Percentiles rank a stretch among this genome's conserved stretches.
phyloP scores from a whole-genome alignment of 495 filamentous ascomycete species.

The Penicillium cosmopolitanum region DNA sequence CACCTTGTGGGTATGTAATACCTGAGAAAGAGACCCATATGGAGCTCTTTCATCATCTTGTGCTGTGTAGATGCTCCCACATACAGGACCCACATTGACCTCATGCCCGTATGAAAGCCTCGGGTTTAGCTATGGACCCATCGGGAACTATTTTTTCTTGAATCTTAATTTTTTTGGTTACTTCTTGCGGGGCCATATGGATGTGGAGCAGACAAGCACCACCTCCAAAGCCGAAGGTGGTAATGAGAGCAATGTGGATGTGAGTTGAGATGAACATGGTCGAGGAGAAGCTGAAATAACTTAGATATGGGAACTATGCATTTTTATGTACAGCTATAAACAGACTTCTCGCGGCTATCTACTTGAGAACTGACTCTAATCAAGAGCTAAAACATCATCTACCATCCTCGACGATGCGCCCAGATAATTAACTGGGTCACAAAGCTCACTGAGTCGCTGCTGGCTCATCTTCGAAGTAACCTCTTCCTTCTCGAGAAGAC shows the following conservation, averaged over 20 bases:
- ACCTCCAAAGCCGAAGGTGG: not conserved
- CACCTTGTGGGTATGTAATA: not conserved
- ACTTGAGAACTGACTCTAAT: not conserved
- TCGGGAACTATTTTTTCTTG: slow-evolving; percentile 1
- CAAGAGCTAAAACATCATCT: slow-evolving; percentile 49
- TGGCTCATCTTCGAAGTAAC: slow-evolving; percentile 44
- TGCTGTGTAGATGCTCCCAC: slow-evolving; percentile 6
- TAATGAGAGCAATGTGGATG: not conserved
- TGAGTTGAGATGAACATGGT: not conserved
- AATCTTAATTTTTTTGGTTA: not conserved
- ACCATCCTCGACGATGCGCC: slow-evolving; percentile 53
- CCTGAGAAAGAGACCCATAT: slow-evolving; percentile 6
- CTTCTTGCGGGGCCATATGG: slow-evolving; percentile 18
- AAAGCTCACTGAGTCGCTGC: slow-evolving; percentile 42
- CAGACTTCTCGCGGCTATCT: no score
- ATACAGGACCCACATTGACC: slow-evolving; percentile 19
- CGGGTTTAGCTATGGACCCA: slow-evolving; percentile 6
- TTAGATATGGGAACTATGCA: no score
- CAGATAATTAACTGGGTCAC: slow-evolving; percentile 55
- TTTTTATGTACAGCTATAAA: no score
- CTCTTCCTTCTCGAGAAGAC: slow-evolving; percentile 40
- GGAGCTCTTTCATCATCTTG: slow-evolving; percentile 5
- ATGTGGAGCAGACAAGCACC: slow-evolving; percentile 16
- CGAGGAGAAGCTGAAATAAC: not conserved
- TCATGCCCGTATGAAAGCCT: slow-evolving; percentile 4